Evolutionary conservation across 495 filamentous ascomycete species (phyloP).

Genomic region (Xylaria grammica): DNA sequence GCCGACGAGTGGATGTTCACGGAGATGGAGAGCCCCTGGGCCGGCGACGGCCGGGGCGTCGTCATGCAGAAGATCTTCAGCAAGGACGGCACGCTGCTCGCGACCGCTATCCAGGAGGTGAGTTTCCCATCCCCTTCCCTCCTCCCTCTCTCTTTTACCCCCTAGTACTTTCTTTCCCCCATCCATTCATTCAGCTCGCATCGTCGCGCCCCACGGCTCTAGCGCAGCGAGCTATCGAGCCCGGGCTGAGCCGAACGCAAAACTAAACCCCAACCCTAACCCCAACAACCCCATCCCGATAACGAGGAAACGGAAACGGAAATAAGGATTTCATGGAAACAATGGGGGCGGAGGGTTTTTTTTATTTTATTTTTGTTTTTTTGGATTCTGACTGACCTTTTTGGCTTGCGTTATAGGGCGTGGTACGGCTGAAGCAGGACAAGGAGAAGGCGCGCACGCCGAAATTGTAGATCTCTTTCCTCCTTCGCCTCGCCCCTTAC

Average conservation of each 20-base stretch:
- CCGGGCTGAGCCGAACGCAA: not conserved
- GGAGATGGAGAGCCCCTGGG: slow-evolving; percentile 95
- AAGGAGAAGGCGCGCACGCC: slow-evolving; percentile 23
- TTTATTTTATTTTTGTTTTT: too few species aligned
- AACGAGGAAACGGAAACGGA: too few species aligned
- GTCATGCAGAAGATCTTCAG: slow-evolving; percentile 88
- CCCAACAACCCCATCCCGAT: too few species aligned
- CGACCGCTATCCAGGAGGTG: slow-evolving; percentile 84
- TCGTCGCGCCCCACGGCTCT: slow-evolving; percentile 1
- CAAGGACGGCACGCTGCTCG: slow-evolving; percentile 80
- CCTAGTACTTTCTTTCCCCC: not conserved
- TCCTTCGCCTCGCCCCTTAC: not conserved
- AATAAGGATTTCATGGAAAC: too few species aligned
- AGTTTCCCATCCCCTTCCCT: slow-evolving; percentile 24
- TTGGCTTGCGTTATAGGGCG: slow-evolving; percentile 44
- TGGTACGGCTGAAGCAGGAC: slow-evolving; percentile 57
- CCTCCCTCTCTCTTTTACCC: slow-evolving; percentile 24
- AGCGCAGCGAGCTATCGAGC: not conserved
- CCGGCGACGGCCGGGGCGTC: slow-evolving; percentile 84
- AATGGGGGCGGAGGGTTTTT: too few species aligned
- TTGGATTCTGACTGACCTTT: not conserved
- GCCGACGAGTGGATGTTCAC: slow-evolving; percentile 94
- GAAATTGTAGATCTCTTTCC: slow-evolving; percentile 27
- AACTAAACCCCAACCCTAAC: too few species aligned
- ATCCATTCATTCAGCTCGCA: not conserved